Evolutionary conservation across 148 eudicot species (phyloP), one percentile per base, ranked within the genome.

Genomic region (Rhododendron kiyosumense): DNA sequence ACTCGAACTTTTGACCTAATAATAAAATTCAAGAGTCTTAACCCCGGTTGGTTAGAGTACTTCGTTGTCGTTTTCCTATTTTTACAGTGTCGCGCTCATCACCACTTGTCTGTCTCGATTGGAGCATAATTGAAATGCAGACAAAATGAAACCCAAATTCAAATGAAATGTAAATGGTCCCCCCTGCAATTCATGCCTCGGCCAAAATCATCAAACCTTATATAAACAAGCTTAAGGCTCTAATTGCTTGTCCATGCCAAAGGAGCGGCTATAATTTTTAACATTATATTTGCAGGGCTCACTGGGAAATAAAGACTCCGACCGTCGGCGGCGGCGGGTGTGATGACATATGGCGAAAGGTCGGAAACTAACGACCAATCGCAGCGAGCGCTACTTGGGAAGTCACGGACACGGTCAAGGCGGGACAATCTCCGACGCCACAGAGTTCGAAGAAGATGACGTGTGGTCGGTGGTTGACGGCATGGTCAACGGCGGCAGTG

Each of bases 291-390:
- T 2, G 17, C 48, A 45, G 2, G 32, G 45, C 45, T 85, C 18
- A 52, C 86, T 54, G 89, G 88, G 48, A 34, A 77, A 71, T 46
- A 17, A 20, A 32, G 32, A 67, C 45, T 69, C 59, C 43, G 76
- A 20, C 65, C 24, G 9, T 22, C 61, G 61, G 22, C 24, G 43
- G 9, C 13, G 78, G n/a, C 41, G 26, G 17, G 15, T 48, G 61
- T 83, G 78, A 81, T 86, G 73, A 73, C 73, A 82, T 38, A 96
- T 96, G 99, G 99, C 96, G 10, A 96, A 96, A 86, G 95, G 98
- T 69, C 91, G 96, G 80, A 86, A 92, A 86, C 85, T 96, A 46
- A 92, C 97, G 51, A 83, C 84, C 59, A 92, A 95, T 88, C 94
- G 92, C n/a, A 96, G 95, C 91, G 98, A 96, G 65, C 90, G 93